These are phyloP conservation scores for Apiotrichum akiyoshidainum DNA, from an alignment of 1,284 basidiomycete genomes.

Conservation along the genomic window DNA sequence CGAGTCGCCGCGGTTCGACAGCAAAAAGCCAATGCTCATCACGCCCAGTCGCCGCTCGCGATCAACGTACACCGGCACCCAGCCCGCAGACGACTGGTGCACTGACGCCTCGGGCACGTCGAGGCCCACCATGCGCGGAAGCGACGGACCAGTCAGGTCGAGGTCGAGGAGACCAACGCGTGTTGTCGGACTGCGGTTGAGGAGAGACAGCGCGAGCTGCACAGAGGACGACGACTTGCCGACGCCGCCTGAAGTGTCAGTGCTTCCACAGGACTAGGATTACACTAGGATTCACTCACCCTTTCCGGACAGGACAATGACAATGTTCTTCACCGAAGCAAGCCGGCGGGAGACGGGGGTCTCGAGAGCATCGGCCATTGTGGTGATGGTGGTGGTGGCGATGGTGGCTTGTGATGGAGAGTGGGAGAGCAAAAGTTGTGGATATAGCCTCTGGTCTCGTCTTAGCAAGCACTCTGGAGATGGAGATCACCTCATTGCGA, in stretches of 20 bases:
- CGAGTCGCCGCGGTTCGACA: slow-evolving; percentile 83
- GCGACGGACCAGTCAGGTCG: slow-evolving; percentile 93
- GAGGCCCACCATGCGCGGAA: slow-evolving; percentile 95
- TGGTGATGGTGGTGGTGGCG: background rate
- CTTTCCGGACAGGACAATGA: slow-evolving; percentile 93
- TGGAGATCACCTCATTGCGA: no score
- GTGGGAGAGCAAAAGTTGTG: background rate
- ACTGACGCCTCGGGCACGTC: slow-evolving; percentile 64
- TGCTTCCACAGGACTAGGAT: no score
- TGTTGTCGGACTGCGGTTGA: slow-evolving; percentile 58
- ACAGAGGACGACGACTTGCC: slow-evolving; percentile 95
- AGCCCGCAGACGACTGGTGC: slow-evolving; percentile 89
- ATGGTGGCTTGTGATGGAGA: background rate
- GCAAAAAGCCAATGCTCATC: slow-evolving; percentile 95
- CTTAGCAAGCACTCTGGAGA: no score
- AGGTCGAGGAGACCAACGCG: slow-evolving; percentile 90
- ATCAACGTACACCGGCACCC: slow-evolving; percentile 97
- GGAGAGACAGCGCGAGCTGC: slow-evolving; percentile 85
- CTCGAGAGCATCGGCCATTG: slow-evolving; percentile 42
- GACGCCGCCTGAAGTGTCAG: slow-evolving; percentile 66
- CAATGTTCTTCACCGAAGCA: slow-evolving; percentile 72
- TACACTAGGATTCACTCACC: slow-evolving; percentile 30
- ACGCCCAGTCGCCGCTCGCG: slow-evolving; percentile 70
- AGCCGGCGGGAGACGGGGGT: slow-evolving; percentile 64
- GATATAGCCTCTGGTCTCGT: no score